Percentiles rank a stretch among this genome's conserved stretches.
Evolutionary conservation across 1,284 basidiomycete genomes (phyloP).

Genomic region (Sporisorium sorghi): DNA sequence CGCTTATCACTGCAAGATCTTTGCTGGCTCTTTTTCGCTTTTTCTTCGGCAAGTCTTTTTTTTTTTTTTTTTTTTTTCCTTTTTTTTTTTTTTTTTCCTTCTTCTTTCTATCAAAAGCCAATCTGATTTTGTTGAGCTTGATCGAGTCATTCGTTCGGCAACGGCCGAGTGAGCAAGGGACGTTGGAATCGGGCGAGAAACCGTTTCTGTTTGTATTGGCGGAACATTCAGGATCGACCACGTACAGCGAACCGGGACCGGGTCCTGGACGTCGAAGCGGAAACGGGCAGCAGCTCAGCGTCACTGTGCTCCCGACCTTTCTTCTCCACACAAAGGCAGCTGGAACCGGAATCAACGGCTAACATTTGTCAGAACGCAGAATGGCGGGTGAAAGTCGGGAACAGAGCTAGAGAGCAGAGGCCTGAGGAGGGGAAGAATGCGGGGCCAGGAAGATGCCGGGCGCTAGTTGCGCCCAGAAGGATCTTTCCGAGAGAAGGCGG

Average conservation of each 20-base stretch:
- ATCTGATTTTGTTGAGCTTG: constrained; percentile 30
- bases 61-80: not conserved
- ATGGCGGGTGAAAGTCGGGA: constrained; percentile 23
- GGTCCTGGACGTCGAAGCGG: not conserved
- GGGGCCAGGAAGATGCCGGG: constrained; percentile 11
- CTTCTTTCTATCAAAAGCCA: constrained; percentile 11
- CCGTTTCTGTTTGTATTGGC: not conserved
- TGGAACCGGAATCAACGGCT: constrained; percentile 8
- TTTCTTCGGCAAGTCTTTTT: constrained; percentile 36
- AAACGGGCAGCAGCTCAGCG: constrained; percentile 10
- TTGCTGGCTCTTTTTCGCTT: constrained; percentile 12
- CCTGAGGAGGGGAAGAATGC: not conserved
- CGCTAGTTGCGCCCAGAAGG: constrained; percentile 13
- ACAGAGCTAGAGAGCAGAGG: not conserved
- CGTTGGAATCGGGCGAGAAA: constrained; percentile 12
- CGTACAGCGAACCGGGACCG: not conserved
- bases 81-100: not conserved
- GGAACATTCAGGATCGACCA: constrained; percentile 4
- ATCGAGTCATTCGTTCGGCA: constrained; percentile 19
- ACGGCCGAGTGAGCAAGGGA: constrained; percentile 30
- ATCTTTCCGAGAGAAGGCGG: constrained; percentile 26
- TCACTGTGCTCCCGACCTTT: constrained; percentile 20
- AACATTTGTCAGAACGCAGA: not conserved
- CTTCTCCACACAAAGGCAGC: constrained; percentile 21
- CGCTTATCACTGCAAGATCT: constrained; percentile 33